Evolutionary conservation across 1,139 yeast genomes (phyloP), one percentile per base, ranked within the genome.

Genomic region (Magnusiomyces tetraspermus): DNA sequence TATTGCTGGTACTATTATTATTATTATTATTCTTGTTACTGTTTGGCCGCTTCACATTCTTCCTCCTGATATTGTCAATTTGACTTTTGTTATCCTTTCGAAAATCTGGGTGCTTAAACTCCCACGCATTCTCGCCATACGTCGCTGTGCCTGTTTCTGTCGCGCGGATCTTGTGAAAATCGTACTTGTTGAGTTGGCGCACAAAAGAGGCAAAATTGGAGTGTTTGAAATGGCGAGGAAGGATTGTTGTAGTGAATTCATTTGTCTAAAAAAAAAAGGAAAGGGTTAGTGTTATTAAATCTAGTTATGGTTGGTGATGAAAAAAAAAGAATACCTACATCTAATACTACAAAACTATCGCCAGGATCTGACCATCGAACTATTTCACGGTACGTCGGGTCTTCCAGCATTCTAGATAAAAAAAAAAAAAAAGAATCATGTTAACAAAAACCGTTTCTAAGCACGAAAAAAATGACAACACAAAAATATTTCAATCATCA

Each of bases 171-270:
- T 92, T 92, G 71, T 92, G 97, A 76, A 95, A 92, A 62, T 94
- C 98, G 64, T 92, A 92, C 74, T 92, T 90, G 73, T 92, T 92
- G 61, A 92, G 74, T 66, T 90, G 97, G 56, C 97, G 79, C 8
- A 90, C 97, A 72, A 92, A 92, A 60, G 92, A 82, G 42, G 97
- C 94, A 70, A 88, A 90, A 70, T 92, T 92, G 55, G 89, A 81
- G 69, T 92, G 97, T 63, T 90, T 90, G 72, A 92, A 92, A 69
- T 89, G 95, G 55, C 82, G 80, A 17, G 97, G 97, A 51, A 92
- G 74, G 33, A 90, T 84, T 52, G 81, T 80, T 57, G 83, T 85
- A 54, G 96, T 88, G 67, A 92, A 92, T 61, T 85, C 94, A 62
- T 85, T 86, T 23, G 95, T 86, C 60, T 61, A 46, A 17, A 38